Base-by-base conservation (phyloP, 2,329 filamentous ascomycete species). In the Didymella segeticola region DNA sequence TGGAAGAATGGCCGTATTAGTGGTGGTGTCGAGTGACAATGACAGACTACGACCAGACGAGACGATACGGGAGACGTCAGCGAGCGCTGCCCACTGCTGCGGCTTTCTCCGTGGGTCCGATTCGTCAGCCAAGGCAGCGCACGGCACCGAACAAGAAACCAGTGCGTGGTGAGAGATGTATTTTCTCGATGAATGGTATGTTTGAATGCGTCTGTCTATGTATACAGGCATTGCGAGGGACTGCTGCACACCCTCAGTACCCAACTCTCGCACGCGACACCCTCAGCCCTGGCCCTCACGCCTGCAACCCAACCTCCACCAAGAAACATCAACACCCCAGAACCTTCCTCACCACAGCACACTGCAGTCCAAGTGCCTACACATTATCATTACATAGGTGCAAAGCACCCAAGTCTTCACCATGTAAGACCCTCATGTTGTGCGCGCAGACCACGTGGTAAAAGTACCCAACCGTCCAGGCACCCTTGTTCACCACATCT, bases 21-120 rank as follows among this genome's bases (percentile, higher is more conserved):
- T 33, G 43, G 20, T 43, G 43, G 42, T n/a, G n/a, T n/a, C n/a
- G n/a, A n/a, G n/a, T n/a, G n/a, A n/a, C n/a, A n/a, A n/a, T n/a
- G n/a, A n/a, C n/a, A n/a, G n/a, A n/a, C n/a, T n/a, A n/a, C n/a
- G n/a, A n/a, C n/a, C n/a, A n/a, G n/a, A n/a, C n/a, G n/a, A n/a
- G n/a, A n/a, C n/a, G n/a, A n/a, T n/a, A 55, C 43, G 58, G 42
- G 57, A 63, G 58, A 66, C 64, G 63, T 67, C 59, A 67, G 57
- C 43, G 55, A 60, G 27, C 39, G 52, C 49, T 56, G 58, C 58
- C 61, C 39, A 50, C 49, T 56, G 58, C 58, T 62, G 64, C 61
- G 54, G 61, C 60, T 63, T 56, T 53, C 23, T 48, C 50, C 47
- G 48, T 26, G 30, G 29, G n/a, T 36, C 37, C 26, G 36, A 33